phyloP scores from a whole-genome alignment of 805 yeast genomes.

The Candida awuae region DNA sequence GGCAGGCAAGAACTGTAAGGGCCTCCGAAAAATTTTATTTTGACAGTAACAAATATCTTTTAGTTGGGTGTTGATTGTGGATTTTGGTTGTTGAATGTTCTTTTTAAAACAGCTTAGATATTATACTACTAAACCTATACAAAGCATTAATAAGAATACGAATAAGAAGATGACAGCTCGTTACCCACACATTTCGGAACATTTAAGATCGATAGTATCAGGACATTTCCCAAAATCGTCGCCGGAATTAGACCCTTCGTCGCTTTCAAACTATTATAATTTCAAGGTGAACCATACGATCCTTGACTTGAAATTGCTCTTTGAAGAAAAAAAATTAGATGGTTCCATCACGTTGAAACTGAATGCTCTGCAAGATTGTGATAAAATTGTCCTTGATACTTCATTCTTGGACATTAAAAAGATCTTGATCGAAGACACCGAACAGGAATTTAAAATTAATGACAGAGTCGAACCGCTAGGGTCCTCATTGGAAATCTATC shows the following conservation, averaged over 20 bases:
- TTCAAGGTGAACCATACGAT: slow-evolving; percentile 46
- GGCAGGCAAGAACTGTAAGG: too few relatives aligned
- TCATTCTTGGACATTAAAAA: slow-evolving; percentile 46
- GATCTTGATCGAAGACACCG: slow-evolving; percentile 37
- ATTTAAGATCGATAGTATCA: slow-evolving; percentile 19
- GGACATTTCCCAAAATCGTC: slow-evolving; percentile 32
- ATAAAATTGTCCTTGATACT: slow-evolving; percentile 55
- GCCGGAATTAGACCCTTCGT: slow-evolving; percentile 66
- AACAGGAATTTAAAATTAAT: slow-evolving; percentile 28
- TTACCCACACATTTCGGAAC: slow-evolving; percentile 24
- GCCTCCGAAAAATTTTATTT: too few relatives aligned
- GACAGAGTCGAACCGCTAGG: slow-evolving; percentile 51
- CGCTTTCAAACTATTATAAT: slow-evolving; percentile 60
- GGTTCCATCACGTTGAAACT: slow-evolving; percentile 52
- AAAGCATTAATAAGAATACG: too few relatives aligned
- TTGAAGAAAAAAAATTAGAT: slow-evolving; percentile 40
- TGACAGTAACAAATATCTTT: too few relatives aligned
- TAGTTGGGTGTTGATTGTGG: too few relatives aligned
- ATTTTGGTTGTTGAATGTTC: too few relatives aligned
- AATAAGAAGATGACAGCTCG: too few relatives aligned
- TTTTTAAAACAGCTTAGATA: too few relatives aligned
- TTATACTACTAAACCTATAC: too few relatives aligned
- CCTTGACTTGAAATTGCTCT: slow-evolving; percentile 46
- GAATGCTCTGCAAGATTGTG: slow-evolving; percentile 22
- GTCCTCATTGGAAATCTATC: slow-evolving; percentile 38